phyloP scores from a whole-genome alignment of 2,329 filamentous ascomycete genomes.

The Dactylonectria macrodidyma region DNA sequence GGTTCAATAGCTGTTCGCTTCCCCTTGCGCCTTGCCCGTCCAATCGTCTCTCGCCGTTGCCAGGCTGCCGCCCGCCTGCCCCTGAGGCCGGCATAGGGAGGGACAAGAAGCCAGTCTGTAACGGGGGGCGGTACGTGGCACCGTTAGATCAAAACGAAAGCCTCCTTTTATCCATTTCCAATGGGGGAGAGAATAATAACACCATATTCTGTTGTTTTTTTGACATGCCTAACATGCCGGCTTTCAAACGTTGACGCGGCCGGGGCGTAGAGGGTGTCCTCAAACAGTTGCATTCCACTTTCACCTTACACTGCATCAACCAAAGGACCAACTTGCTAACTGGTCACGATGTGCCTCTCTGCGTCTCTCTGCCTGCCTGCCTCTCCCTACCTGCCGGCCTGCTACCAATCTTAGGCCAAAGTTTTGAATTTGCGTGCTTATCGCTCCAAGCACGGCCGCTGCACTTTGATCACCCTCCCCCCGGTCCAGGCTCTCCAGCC shows the following conservation, averaged over 20 bases:
- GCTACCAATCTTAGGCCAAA: neutral
- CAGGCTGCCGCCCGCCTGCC: slow-evolving; percentile 19
- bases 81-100: slow-evolving; percentile 22
- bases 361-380: neutral
- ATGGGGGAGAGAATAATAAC: neutral
- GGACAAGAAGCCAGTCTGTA: neutral
- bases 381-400: too few species aligned
- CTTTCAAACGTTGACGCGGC: slow-evolving; percentile 6
- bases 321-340: slow-evolving; percentile 15
- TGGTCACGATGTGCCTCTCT: neutral
- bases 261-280: neutral
- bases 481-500: slow-evolving; percentile 17
- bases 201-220: neutral
- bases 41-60: slow-evolving; percentile 20
- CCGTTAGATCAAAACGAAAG: slow-evolving; percentile 9
- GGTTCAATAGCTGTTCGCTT: neutral
- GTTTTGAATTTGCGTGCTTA: slow-evolving; percentile 25
- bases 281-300: neutral
- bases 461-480: slow-evolving; percentile 21
- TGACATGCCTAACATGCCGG: neutral
- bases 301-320: slow-evolving; percentile 6
- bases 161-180: neutral
- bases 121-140: slow-evolving; percentile 20
- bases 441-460: slow-evolving; percentile 25
- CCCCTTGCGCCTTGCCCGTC: neutral